Conservation (phyloP, 805 yeast species). For the Starmera dryadoides region DNA sequence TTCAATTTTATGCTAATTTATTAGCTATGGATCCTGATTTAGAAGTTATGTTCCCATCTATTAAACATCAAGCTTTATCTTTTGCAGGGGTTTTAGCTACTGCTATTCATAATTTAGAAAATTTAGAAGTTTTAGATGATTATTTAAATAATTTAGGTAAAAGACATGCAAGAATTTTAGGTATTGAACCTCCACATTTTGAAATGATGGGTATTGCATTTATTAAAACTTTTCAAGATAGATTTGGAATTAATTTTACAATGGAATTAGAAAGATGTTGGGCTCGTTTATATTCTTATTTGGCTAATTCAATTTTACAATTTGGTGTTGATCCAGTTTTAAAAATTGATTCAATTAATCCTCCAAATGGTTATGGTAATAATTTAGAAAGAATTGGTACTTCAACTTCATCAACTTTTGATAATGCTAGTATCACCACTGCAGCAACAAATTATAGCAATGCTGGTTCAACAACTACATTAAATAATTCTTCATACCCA, state of each 20-base stretch:
- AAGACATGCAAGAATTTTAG: constrained; percentile 67
- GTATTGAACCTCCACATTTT: constrained; percentile 61
- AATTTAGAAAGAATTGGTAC: neutral
- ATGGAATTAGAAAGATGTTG: constrained; percentile 60
- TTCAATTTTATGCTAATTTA: constrained; percentile 69
- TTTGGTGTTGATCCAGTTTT: constrained; percentile 34
- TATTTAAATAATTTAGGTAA: constrained; percentile 61
- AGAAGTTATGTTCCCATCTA: constrained; percentile 63
- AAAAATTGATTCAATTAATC: constrained; percentile 19
- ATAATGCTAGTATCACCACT: neutral
- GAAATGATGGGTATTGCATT: constrained; percentile 71
- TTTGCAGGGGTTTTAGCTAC: constrained; percentile 73
- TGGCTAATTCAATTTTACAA: constrained; percentile 60
- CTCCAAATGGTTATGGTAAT: neutral
- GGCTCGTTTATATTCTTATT: constrained; percentile 61
- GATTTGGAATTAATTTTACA: constrained; percentile 46
- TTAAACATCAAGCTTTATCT: constrained; percentile 71
- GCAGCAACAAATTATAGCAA: neutral
- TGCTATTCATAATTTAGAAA: constrained; percentile 59
- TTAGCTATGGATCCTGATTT: constrained; percentile 52
- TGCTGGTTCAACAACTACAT: neutral
- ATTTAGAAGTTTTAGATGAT: constrained; percentile 48
- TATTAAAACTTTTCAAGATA: constrained; percentile 57
- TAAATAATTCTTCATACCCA: neutral
- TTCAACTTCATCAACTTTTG: neutral